Conservation (phyloP, 495 filamentous ascomycete genomes). For the Neurospora sp. region DNA sequence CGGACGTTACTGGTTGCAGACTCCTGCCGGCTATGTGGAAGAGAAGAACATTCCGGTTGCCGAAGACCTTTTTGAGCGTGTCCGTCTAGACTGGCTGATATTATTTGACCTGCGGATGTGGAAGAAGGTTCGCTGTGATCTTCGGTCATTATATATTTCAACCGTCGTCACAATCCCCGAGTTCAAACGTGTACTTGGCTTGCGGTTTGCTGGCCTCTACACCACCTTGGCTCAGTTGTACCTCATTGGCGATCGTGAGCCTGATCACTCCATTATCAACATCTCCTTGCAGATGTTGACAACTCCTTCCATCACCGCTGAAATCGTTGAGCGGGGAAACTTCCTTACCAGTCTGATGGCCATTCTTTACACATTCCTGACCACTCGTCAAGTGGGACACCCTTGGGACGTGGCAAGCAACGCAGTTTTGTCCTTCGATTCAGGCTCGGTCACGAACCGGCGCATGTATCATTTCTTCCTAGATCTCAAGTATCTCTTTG, state of each 20-base stretch:
- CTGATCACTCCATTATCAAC: constrained; percentile 97
- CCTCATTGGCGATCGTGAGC: constrained; percentile 90
- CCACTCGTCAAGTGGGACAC: constrained; percentile 87
- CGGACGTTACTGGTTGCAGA: constrained; percentile 78
- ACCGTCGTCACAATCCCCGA: constrained; percentile 90
- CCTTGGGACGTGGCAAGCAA: constrained; percentile 75
- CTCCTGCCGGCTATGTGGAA: constrained; percentile 52
- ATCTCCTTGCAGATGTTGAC: constrained; percentile 93
- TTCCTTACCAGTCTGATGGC: constrained; percentile 91
- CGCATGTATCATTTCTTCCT: constrained; percentile 96
- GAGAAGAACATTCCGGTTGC: constrained; percentile 52
- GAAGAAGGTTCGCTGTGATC: constrained; percentile 85
- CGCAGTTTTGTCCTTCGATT: constrained; percentile 82
- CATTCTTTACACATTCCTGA: constrained; percentile 94
- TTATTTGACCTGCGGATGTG: constrained; percentile 94
- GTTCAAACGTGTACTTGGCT: constrained; percentile 91
- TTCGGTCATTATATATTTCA: constrained; percentile 90
- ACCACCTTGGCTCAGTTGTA: constrained; percentile 90
- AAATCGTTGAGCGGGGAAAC: constrained; percentile 91
- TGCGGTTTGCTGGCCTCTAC: constrained; percentile 88
- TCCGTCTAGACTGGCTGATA: constrained; percentile 90
- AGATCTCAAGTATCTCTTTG: constrained; percentile 81
- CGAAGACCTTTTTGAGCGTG: constrained; percentile 78
- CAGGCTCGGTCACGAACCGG: constrained; percentile 84
- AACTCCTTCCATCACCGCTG: constrained; percentile 88